Conservation (phyloP, 805 yeast genomes). For the Candida lessepsii region DNA sequence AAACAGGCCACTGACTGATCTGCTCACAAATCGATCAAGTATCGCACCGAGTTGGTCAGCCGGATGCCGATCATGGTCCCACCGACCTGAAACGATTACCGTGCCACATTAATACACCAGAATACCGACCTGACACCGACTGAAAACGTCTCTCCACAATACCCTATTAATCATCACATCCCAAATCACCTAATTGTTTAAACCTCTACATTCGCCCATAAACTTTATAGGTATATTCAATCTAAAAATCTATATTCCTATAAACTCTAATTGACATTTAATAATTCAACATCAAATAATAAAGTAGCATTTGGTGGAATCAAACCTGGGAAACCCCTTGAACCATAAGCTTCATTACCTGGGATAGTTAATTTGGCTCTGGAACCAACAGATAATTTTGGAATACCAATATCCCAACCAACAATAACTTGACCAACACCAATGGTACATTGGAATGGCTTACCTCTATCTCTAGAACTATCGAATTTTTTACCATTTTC, state of each 20-base stretch:
- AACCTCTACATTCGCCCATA: too few relatives aligned
- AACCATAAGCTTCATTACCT: constrained; percentile 90
- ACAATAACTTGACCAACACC: constrained; percentile 96
- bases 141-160: too few relatives aligned
- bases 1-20: too few relatives aligned
- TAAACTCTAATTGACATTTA: constrained; percentile 46
- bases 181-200: too few relatives aligned
- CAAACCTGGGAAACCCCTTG: constrained; percentile 93
- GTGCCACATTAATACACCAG: too few relatives aligned
- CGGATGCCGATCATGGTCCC: too few relatives aligned
- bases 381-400: constrained; percentile 88
- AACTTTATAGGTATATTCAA: too few relatives aligned
- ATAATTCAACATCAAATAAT: constrained; percentile 77
- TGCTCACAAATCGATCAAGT: too few relatives aligned
- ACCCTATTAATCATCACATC: too few relatives aligned
- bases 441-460: constrained; percentile 90
- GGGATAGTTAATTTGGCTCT: constrained; percentile 91
- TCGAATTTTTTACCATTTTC: constrained; percentile 96
- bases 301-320: constrained; percentile 97
- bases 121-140: too few relatives aligned
- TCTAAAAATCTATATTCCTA: neutral
- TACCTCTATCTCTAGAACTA: constrained; percentile 91
- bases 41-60: too few relatives aligned
- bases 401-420: constrained; percentile 97
- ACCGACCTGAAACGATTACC: too few relatives aligned